Evolutionary conservation across 768 basidiomycete species (phyloP), one percentile per base, ranked within the genome.

Genomic region (Russula emetica): DNA sequence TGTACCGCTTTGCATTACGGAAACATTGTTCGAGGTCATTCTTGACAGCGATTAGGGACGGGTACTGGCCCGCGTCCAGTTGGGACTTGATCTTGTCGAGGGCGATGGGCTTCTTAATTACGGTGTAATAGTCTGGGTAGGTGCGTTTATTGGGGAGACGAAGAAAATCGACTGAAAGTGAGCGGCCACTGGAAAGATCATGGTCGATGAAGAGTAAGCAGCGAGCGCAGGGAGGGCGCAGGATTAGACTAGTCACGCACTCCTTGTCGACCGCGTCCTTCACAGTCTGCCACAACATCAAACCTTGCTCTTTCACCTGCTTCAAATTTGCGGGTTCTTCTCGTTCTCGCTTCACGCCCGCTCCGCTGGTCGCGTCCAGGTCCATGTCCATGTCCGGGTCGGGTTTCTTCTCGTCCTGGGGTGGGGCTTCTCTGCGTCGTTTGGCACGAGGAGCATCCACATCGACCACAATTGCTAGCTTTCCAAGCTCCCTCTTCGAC

Each of bases 51-150:
- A 86, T 83, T 52, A 93, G 77, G 14, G 85, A 82, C 16, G 78
- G 68, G 70, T 94, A 94, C 14, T 67, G 71, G 61, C 78, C 77
- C 56, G 77, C 75, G 52, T 88, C 86, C 30, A 94, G 79, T 70
- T 84, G 82, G 69, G 83, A 82, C 80, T 92, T 92, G 77, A 97
- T 93, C 67, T 95, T 92, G 50, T 92, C 89, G 56, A 97, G 78
- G 30, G 91, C 86, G 69, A 97, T 92, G 34, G 95, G 94, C 28
- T 83, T 79, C 69, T 85, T 79, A 72, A 95, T 96, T 67, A 87
- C 65, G 26, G 75, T 72, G 75, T 95, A 97, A 76, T 98, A 98
- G 77, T 95, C 94, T 45, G 92, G 84, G 74, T 90, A 92, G 62
- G 78, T 78, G 62, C 85, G 82, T 75, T 86, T 89, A 50, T 84